Base-by-base conservation (phyloP, 768 basidiomycete species). In the Lactarius quietus region DNA sequence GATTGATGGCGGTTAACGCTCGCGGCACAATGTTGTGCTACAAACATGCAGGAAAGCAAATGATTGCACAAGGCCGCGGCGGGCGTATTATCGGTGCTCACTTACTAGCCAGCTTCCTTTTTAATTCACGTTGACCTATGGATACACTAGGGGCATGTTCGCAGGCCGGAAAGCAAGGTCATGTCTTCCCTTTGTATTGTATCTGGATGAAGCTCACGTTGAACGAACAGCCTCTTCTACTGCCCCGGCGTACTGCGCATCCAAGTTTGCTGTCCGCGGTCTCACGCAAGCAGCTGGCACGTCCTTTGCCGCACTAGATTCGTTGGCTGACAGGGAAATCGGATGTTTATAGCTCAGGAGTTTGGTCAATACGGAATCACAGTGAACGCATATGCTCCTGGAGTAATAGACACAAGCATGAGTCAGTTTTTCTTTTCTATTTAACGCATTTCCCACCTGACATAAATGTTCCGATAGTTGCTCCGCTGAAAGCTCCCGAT, bases 311-410 rank as follows among this genome's bases (percentile, higher is more conserved):
- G 6, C n/a, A n/a, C n/a, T n/a, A n/a, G n/a, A 18, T 8, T 53
- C 31, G 20, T 20, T 20, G 52, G 31, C 52, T 53, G 26, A 53
- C 52, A n/a, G n/a, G 17, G 39, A 33, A 8, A 3, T 8, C 8
- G 33, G 26, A 29, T 10, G 20, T 15, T 45, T n/a, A n/a, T 31
- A 72, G 72, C 72, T n/a, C 6, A n/a, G 14, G 67, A 64, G 26
- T 58, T 72, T 31, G 66, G 61, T 15, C 45, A 45, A 15, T 35
- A 67, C 48, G 65, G 67, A 26, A 71, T 73, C 48, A 72, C 72
- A 1, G 72, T 72, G 10, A 73, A 73, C 36, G 64, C 71, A 6
- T 73, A 72, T 31, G 66, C 71, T 6, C 67, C 72, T 26, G 72
- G 71, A 3, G 55, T 57, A 45, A 57, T 70, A 2, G 65, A 67